These are phyloP conservation scores for Kingdonia uniflora DNA, from an alignment of 164 flowering plant genomes.

Conservation along the genomic window DNA sequence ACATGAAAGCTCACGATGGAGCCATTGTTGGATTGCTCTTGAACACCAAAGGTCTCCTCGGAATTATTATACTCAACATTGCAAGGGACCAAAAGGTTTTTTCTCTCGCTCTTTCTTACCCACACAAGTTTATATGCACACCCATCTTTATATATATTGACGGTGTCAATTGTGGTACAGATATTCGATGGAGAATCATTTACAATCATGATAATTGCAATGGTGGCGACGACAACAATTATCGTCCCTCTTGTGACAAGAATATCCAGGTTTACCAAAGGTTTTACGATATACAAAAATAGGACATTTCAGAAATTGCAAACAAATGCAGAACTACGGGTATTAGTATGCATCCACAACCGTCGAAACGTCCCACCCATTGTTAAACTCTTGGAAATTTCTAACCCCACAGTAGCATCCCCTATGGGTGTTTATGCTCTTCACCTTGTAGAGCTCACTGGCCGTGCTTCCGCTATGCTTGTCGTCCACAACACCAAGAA, in stretches of 20 bases:
- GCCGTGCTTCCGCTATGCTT: conserved; percentile 21
- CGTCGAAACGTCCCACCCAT: conserved; percentile 19
- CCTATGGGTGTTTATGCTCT: conserved; percentile 14
- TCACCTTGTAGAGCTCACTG: conserved; percentile 21
- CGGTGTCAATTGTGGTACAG: conserved; percentile 5
- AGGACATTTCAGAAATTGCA: conserved; percentile 14
- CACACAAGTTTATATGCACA: no score
- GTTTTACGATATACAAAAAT: conserved; percentile 13
- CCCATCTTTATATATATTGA: not conserved
- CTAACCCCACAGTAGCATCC: conserved; percentile 14
- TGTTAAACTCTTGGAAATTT: conserved; percentile 20
- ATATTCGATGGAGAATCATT: conserved; percentile 10
- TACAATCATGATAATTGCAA: conserved; percentile 12
- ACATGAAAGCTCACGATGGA: conserved; percentile 6
- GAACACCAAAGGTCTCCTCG: conserved; percentile 15
- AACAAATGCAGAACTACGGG: conserved; percentile 12
- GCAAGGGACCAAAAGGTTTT: conserved; percentile 12
- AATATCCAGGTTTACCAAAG: conserved; percentile 9
- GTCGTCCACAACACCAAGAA: conserved; percentile 14
- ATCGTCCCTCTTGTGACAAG: conserved; percentile 8
- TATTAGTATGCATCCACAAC: conserved; percentile 19
- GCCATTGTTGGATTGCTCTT: conserved; percentile 9
- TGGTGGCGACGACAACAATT: conserved; percentile 11
- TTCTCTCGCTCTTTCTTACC: not conserved
- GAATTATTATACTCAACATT: conserved; percentile 8